Base-by-base conservation (phyloP, 129 eudicot genomes). In the Centrapalus pauciflorus region DNA sequence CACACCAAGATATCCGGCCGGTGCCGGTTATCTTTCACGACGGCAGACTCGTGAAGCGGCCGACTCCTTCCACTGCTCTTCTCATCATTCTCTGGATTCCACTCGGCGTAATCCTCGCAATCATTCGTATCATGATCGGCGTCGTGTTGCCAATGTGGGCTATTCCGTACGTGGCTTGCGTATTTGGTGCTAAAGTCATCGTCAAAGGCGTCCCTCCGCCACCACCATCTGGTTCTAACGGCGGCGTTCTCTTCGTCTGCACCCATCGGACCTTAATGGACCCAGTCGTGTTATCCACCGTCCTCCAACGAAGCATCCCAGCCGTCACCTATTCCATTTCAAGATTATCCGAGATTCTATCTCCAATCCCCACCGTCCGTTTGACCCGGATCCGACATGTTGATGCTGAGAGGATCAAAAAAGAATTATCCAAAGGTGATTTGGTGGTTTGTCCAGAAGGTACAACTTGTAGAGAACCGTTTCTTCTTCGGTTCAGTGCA, bases 251-350 rank as follows among this genome's bases (percentile, higher is more conserved):
- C 27, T 93, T 88, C 26, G 98, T 93, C 0, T 93, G 98, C 84
- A 93, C 90, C 20, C 98, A 93, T 63, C 83, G 98, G 24, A 88
- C 92, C 13, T 73, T 93, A 66, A 80, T 93, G 86, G 98, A 93
- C 82, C 98, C 98, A 0, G 96, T 93, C 0, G 85, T 93, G 52
- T 84, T 93, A 65, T 88, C 98, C 40, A 38, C 87, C 28, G 96
- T 84, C 78, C 95, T 93, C 38, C 80, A 64, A 10, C 87, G 98
- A 1, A 78, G 79, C 13, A 85, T 93, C 26, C 98, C 98, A 0
- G 98, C 98, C n/a, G 98, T 93, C 34, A 93, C 98, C 0, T 93
- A 93, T 75, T 93, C 98, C 35, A 67, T 93, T 34, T 93, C 98
- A 17, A 82, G 98, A 10, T 62, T 93, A 30, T 76, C 95, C 0